Evolutionary conservation across 2,329 filamentous ascomycete genomes (phyloP), one percentile per base, ranked within the genome.

Genomic region (Pseudonectria foliicola): DNA sequence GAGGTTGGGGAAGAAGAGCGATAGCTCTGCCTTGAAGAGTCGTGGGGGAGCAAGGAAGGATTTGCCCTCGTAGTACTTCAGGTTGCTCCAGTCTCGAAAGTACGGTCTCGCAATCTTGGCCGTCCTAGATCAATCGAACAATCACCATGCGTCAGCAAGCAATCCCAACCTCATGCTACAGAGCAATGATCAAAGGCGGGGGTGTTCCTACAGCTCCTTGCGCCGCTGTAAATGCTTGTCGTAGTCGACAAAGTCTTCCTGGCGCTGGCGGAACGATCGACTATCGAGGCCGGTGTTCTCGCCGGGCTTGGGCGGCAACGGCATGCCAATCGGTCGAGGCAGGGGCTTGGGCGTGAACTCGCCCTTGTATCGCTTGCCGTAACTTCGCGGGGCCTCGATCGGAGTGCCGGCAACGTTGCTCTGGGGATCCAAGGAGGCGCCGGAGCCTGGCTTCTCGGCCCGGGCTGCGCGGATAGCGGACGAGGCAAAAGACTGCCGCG

Each of bases 1-100:
- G 39, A 98, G 70, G 63, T 98, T 98, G 29, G 92, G 92, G 65
- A 98, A 95, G 69, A 84, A 96, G 44, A 95, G 75, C 5, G 90
- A 83, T 33, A 80, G 73, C 26, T 93, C 85, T 45, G 73, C 73
- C 53, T 80, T 83, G 71, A 96, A 96, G 31, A 90, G 73, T n/a
- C 82, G 73, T 4, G 84, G 77, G 25, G 90, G 90, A 13, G 87
- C 80, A 33, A 90, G 68, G 64, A 95, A 98, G 15, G 87, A 87
- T 63, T 98, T 98, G 53, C 92, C 92, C 51, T 88, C 78, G 63
- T 92, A 81, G 46, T 81, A 74, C 34, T 72, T 71, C 61, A 95
- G 75, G 63, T 93, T 92, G 40, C 77, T 77, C 84, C 88, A 95
- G 70, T 98, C 90, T 59, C 88, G 84, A 67, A 95, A 98, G 63